A percentile compares a stretch with the other conserved stretches of the same genome.
phyloP scores from a whole-genome alignment of 495 filamentous ascomycete genomes.

The Neurospora sp. region DNA sequence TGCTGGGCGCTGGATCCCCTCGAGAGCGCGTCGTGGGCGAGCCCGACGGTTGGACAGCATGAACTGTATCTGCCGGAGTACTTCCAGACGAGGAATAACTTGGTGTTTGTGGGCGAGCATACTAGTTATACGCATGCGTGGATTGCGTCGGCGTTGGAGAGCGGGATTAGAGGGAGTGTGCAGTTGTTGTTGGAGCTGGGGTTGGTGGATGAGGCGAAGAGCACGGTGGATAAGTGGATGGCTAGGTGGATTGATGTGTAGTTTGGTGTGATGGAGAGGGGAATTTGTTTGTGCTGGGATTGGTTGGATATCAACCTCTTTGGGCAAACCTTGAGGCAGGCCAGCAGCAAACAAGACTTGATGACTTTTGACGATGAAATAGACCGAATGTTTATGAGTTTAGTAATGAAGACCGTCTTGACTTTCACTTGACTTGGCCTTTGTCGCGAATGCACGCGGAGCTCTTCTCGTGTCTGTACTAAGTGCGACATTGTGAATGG shows the following conservation, averaged over 20 bases:
- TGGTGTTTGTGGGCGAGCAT: conserved; percentile 62
- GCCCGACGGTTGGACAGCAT: conserved; percentile 48
- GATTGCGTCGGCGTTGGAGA: conserved; percentile 60
- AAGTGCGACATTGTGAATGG: no score
- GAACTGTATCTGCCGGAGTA: conserved; percentile 58
- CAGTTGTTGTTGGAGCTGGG: conserved; percentile 55
- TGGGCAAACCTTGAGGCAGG: not conserved
- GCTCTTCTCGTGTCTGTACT: no score
- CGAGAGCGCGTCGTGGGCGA: conserved; percentile 45
- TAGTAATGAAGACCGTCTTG: not conserved
- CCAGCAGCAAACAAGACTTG: not conserved
- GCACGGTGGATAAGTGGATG: conserved; percentile 52
- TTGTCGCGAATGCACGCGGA: no score
- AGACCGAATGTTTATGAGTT: not conserved
- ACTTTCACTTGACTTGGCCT: not conserved
- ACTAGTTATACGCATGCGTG: conserved; percentile 67
- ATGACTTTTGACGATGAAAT: not conserved
- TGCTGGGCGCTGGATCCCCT: conserved; percentile 52
- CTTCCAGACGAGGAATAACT: conserved; percentile 54
- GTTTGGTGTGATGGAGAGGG: not conserved
- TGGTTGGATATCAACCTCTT: not conserved
- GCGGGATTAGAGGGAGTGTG: conserved; percentile 52
- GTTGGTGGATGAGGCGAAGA: conserved; percentile 56
- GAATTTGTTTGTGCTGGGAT: not conserved
- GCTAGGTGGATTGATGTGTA: conserved; percentile 40